Evolutionary conservation across 441 rosid species (phyloP).

Genomic region (Arabidopsis hybrid): DNA sequence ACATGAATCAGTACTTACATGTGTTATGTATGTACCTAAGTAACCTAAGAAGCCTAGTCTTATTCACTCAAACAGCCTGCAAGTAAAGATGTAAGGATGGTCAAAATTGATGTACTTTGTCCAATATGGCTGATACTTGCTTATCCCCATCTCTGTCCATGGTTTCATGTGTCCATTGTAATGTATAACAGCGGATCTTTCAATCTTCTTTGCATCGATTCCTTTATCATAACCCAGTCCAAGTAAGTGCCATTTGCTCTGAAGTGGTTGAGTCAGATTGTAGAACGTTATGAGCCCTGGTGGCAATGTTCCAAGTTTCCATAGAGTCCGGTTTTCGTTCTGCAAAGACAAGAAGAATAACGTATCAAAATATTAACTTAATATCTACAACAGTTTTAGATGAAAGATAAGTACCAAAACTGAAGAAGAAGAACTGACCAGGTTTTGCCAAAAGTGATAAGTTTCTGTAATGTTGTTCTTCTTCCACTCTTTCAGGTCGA

Average conservation of each 20-base stretch:
- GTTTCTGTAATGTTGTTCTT: constrained; percentile 75
- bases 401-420: neutral
- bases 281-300: constrained; percentile 89
- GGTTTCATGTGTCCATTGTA: constrained; percentile 96
- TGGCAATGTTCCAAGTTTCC: constrained; percentile 97
- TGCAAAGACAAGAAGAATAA: constrained; percentile 23
- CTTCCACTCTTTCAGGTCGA: constrained; percentile 89
- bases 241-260: constrained; percentile 80
- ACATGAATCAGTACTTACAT: constrained; percentile 10
- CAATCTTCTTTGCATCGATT: constrained; percentile 66
- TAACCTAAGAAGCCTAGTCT: constrained; percentile 18
- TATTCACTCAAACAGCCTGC: constrained; percentile 48
- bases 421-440: constrained; percentile 35
- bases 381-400: constrained; percentile 15
- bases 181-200: constrained; percentile 84
- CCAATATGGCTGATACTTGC: constrained; percentile 81
- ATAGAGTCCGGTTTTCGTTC: constrained; percentile 82
- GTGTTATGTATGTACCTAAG: constrained; percentile 14
- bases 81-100: constrained; percentile 73
- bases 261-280: constrained; percentile 74
- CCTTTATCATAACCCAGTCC: constrained; percentile 81
- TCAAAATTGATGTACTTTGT: constrained; percentile 70
- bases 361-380: neutral
- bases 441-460: constrained; percentile 89
- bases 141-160: constrained; percentile 88